These are phyloP conservation scores for Fraxinus americana DNA, from an alignment of 257 asterid genomes.

Conservation along the genomic window DNA sequence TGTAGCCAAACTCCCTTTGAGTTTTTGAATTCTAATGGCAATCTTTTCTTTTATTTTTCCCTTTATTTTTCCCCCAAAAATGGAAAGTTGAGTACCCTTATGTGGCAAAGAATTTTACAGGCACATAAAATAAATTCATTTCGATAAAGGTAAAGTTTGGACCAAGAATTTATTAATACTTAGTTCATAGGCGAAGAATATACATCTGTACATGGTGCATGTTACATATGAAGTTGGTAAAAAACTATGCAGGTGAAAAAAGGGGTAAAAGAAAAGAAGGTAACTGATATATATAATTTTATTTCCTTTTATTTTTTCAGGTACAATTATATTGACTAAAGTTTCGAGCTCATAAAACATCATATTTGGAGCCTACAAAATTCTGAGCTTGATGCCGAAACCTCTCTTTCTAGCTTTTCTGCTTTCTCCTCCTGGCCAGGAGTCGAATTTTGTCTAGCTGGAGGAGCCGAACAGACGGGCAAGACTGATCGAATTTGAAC, in stretches of 20 bases:
- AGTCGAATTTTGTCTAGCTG: conserved; percentile 11
- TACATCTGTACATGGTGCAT: too few relatives aligned
- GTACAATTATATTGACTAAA: background rate
- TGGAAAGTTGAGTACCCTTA: too few relatives aligned
- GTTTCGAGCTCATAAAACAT: background rate
- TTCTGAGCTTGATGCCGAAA: conserved; percentile 20
- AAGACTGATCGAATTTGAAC: conserved; percentile 60
- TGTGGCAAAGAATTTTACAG: too few relatives aligned
- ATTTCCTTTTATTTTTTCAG: background rate
- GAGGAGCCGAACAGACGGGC: conserved; percentile 62
- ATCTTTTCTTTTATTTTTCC: too few relatives aligned
- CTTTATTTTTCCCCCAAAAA: too few relatives aligned
- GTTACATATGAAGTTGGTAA: background rate
- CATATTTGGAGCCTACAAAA: conserved; percentile 26
- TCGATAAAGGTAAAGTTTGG: background rate
- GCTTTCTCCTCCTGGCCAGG: conserved; percentile 2
- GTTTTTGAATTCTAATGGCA: too few relatives aligned
- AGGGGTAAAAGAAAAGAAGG: background rate
- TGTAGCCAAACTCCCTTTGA: too few relatives aligned
- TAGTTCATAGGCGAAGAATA: background rate
- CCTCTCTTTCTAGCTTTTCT: background rate
- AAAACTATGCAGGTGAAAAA: background rate
- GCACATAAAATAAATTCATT: too few relatives aligned
- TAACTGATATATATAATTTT: background rate
- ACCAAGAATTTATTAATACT: background rate